Base-by-base conservation (phyloP, 2,329 filamentous ascomycete genomes). In the Xenosphaeropsis pyriputrescens region DNA sequence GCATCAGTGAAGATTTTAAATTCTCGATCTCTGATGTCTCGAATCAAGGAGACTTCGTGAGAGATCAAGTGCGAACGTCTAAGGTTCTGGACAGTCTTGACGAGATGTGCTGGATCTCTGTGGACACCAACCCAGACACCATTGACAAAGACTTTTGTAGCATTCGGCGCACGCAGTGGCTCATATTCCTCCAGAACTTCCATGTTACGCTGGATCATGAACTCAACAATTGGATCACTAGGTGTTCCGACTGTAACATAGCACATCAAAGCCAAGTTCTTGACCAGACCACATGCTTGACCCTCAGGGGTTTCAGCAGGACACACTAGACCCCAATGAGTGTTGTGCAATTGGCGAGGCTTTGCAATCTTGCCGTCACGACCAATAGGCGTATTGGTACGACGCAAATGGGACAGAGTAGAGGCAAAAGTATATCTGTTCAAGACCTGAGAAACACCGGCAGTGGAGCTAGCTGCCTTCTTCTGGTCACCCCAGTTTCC, bases 401-500 rank as follows among this genome's bases (percentile, higher is more conserved):
- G 79, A 51, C 93, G 79, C 61, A 98, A 72, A 79, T 98, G 93
- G 14, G 91, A 98, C 32, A 98, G 63, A 0, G 89, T 96, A 31
- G 93, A 98, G 13, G 91, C 79, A 55, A 95, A 98, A 0, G 93
- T 96, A 58, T 96, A 98, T 57, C 91, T 77, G 65, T 95, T 98
- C 53, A 98, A 64, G 62, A 98, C 93, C 62, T 98, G 91, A 35
- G 89, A 96, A 34, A 98, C 91, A 69, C 91, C 93, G 34, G 91
- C 91, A 46, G 93, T 96, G 1, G 88, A 85, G 49, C 81, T 89
- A 50, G 84, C 83, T 15, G 91, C 88, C 67, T 96, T 98, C 72
- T 96, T 98, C 65, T 98, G 91, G 48, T 98, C 91, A 54, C 91
- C 93, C 93, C 91, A 98, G 62, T 98, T 98, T 47, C 91, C 91